Evolutionary conservation across 2,329 filamentous ascomycete genomes (phyloP), one percentile per base, ranked within the genome.

Genomic region (Paracamarosporium sp.): DNA sequence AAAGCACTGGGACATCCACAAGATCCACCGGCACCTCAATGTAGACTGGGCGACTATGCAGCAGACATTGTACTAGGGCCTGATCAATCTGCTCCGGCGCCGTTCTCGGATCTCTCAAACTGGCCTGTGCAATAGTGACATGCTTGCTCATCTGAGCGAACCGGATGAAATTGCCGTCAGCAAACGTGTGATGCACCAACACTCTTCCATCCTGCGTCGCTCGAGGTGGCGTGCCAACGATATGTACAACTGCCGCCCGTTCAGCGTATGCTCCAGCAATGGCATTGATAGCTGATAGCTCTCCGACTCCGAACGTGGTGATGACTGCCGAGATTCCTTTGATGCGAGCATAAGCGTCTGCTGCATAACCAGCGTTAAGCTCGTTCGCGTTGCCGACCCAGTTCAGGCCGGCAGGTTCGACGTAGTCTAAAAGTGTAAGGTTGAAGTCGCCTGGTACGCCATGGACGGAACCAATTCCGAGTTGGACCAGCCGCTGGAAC

Each of bases 221-320:
- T 2, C 80, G 76, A 2, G 74, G 8, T 8, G 85, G 83, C 0
- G 81, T 82, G 2, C 85, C 85, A 22, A 87, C 84, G 40, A 88
- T 82, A 62, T 88, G 85, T 11, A 87, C 80, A 6, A 93, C 81
- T 2, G 90, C 88, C 1, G 91, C 87, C 65, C 86, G 85, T 74
- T 93, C 90, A 1, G 88, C 88, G 76, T 85, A 92, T 41, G 89
- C 85, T n/a, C 90, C 90, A 2, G 89, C 90, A 53, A 92, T 76
- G 38, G 87, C 90, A 67, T 92, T 91, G 68, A 92, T 81, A 47
- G 89, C 88, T 2, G 89, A 91, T n/a, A 83, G 71, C 65, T 84
- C 82, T 8, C 82, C 90, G 4, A 92, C 89, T 51, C 90, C 90
- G 61, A 92, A 92, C 0, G 90, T 92, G 38, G 90, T 93, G 64